These are phyloP conservation scores for Dothidotthia symphoricarpi DNA, from an alignment of 2,329 filamentous ascomycete genomes.

Conservation along the genomic window DNA sequence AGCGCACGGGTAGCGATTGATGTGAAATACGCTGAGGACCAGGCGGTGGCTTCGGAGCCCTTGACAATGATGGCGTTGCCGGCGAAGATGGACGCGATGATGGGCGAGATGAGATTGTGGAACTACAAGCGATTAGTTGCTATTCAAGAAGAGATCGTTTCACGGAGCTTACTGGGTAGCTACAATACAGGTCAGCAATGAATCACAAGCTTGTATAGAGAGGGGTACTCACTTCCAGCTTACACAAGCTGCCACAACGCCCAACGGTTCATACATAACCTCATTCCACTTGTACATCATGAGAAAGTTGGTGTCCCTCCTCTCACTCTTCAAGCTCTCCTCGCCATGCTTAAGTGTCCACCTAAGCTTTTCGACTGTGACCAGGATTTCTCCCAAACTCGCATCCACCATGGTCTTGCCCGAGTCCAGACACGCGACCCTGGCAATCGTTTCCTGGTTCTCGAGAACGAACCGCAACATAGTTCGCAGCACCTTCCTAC, in stretches of 20 bases:
- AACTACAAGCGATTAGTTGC: slow-evolving; percentile 56
- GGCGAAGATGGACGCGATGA: slow-evolving; percentile 86
- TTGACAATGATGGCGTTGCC: slow-evolving; percentile 93
- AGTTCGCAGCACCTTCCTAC: slow-evolving; percentile 75
- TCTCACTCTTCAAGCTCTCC: slow-evolving; percentile 68
- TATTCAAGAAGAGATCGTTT: neutral
- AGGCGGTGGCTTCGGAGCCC: slow-evolving; percentile 91
- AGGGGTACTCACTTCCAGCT: slow-evolving; percentile 78
- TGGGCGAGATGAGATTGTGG: slow-evolving; percentile 88
- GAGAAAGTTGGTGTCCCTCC: slow-evolving; percentile 80
- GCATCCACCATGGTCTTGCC: slow-evolving; percentile 97
- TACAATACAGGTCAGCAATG: slow-evolving; percentile 17
- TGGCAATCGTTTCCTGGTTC: slow-evolving; percentile 83
- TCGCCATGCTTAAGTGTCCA: slow-evolving; percentile 95
- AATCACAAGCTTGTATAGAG: neutral
- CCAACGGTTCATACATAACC: slow-evolving; percentile 86
- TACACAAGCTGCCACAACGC: slow-evolving; percentile 87
- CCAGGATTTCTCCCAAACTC: slow-evolving; percentile 87
- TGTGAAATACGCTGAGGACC: slow-evolving; percentile 82
- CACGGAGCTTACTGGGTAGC: slow-evolving; percentile 44
- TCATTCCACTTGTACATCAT: slow-evolving; percentile 95
- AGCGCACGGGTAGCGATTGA: slow-evolving; percentile 77
- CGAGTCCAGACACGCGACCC: slow-evolving; percentile 83
- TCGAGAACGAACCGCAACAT: slow-evolving; percentile 81
- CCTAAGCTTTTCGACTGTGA: slow-evolving; percentile 88